Conservation (phyloP, 257 asterid genomes). For the Primulina eburnea region DNA sequence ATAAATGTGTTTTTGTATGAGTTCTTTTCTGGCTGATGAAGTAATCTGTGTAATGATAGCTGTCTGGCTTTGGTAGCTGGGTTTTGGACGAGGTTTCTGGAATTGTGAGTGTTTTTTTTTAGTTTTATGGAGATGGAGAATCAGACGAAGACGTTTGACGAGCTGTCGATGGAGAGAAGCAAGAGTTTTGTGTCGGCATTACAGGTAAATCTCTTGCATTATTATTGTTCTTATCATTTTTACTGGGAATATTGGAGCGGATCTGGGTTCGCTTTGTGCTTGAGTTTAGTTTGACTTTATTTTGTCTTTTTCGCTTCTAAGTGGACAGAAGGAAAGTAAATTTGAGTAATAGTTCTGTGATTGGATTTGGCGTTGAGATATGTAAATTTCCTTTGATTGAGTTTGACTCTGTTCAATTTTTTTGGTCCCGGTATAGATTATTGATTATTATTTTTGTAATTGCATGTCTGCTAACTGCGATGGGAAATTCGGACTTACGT, state of each 20-base stretch:
- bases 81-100: background rate
- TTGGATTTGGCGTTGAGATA: constrained; percentile 10
- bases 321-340: constrained; percentile 6
- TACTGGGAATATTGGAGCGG: constrained; percentile 31
- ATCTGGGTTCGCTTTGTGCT: constrained; percentile 34
- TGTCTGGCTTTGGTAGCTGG: constrained; percentile 13
- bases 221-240: background rate
- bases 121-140: constrained; percentile 44
- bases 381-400: background rate
- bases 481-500: background rate
- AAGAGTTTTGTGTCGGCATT: constrained; percentile 82
- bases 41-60: background rate
- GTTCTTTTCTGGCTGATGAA: background rate
- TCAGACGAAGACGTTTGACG: constrained; percentile 62
- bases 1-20: background rate
- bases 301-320: background rate
- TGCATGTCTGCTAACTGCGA: background rate
- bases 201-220: constrained; percentile 45
- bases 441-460: background rate
- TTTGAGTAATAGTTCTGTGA: constrained; percentile 9
- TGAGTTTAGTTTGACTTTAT: background rate
- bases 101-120: constrained; percentile 19
- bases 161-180: constrained; percentile 68
- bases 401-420: background rate
- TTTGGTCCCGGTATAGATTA: constrained; percentile 1